phyloP scores from a whole-genome alignment of 129 eudicot genomes.

The Helianthus tuberosus region DNA sequence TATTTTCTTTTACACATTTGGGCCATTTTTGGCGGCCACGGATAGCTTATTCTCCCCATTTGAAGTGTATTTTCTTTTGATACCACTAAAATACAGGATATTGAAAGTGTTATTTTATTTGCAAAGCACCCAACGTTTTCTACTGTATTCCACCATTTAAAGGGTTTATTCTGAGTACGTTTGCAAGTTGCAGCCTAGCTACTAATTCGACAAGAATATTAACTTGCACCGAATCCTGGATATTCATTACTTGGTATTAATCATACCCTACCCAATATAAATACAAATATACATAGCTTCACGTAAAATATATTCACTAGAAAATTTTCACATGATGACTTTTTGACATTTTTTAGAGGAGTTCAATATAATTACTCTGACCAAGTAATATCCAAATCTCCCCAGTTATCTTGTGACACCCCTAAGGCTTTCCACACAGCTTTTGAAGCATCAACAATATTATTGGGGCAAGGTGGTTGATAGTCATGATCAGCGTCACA shows the following conservation, averaged over 20 bases:
- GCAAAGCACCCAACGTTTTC: too few species aligned
- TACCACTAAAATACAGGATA: too few species aligned
- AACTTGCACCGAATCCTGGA: too few species aligned
- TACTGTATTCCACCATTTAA: too few species aligned
- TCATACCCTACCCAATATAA: background rate
- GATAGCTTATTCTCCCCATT: too few species aligned
- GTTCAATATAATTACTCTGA: background rate
- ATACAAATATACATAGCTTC: background rate
- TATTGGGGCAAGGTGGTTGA: conserved; percentile 52
- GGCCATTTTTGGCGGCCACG: too few species aligned
- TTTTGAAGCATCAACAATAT: conserved; percentile 49
- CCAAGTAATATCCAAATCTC: conserved; percentile 42
- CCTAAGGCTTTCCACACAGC: conserved; percentile 61
- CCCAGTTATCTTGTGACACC: conserved; percentile 40
- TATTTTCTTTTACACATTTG: too few species aligned
- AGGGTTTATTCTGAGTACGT: too few species aligned
- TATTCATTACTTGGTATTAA: background rate
- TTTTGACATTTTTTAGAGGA: background rate
- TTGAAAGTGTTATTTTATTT: too few species aligned
- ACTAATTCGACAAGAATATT: too few species aligned
- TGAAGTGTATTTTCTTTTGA: too few species aligned
- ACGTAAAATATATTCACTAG: background rate
- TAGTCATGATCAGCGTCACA: conserved; percentile 50
- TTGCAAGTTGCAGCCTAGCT: too few species aligned
- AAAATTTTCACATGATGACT: background rate